Evolutionary conservation across 2,329 filamentous ascomycete species (phyloP), one percentile per base, ranked within the genome.

Genomic region (Onygena corvina): DNA sequence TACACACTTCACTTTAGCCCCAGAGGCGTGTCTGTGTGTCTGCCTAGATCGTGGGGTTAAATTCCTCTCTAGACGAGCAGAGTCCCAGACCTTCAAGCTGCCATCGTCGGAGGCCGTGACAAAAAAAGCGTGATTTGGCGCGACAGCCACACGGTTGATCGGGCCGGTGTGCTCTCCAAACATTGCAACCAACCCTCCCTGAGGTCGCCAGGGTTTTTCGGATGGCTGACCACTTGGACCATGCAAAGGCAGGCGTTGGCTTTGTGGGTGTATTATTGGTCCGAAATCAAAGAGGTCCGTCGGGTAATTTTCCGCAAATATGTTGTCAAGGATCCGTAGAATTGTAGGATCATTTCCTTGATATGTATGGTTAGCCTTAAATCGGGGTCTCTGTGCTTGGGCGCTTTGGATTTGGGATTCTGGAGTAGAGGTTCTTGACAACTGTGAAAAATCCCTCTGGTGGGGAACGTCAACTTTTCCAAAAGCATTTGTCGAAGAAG

Each of bases 61-160:
- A 61, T 95, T 96, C 38, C 88, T 83, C 67, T 98, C 92, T 4
- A 98, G 74, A 20, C 92, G 78, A 21, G 81, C 81, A 21, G 87
- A 84, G 67, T 98, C 92, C 92, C 92, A 98, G 3, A 98, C 76
- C 61, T 86, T 94, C 50, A 95, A 86, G 4, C 78, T 80, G 2
- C 92, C 86, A 65, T 98, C 92, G 59, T 94, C 86, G 7, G 89
- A 90, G 4, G 82, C 90, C 0, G 92, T 96, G 50, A 95, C 76
- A 65, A 98, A 98, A 68, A 98, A 98, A 3, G 82, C 71, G 63
- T 98, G 90, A 61, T 98, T 92, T 0, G 90, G 87, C 1, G 92
- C 83, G 5, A 87, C 79, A 1, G 84, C 73, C 8, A 96, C 79
- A 7, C 89, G 80, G 60, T 84, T 94, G 55, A 96, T 79, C 5